Evolutionary conservation across 345 rosid genomes (phyloP).

Genomic region (Populus davidiana): DNA sequence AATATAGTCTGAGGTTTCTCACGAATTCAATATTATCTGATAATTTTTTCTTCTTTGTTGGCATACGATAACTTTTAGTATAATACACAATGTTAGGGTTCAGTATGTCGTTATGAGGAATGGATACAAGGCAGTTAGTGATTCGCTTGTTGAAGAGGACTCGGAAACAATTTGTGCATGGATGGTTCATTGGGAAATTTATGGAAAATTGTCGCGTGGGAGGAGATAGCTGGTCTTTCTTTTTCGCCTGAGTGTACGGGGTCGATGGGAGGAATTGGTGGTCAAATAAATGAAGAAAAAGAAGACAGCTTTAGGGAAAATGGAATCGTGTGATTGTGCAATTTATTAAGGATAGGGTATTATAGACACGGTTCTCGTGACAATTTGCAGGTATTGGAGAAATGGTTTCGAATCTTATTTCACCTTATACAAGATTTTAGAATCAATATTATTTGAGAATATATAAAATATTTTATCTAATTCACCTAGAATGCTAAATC

Average conservation of each 20-base stretch:
- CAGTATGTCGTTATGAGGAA: slow-evolving; percentile 2
- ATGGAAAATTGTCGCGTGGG: slow-evolving; percentile 78
- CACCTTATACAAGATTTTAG: no score
- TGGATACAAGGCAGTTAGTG: slow-evolving; percentile 30
- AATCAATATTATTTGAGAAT: no score
- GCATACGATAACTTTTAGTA: no score
- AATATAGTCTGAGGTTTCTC: no score
- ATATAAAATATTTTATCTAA: no score
- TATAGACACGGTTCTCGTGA: slow-evolving; percentile 20
- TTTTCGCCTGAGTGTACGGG: slow-evolving; percentile 61
- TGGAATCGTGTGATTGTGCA: slow-evolving; percentile 58
- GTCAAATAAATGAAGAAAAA: slow-evolving; percentile 47
- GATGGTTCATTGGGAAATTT: slow-evolving; percentile 41
- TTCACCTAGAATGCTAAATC: no score
- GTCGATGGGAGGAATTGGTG: slow-evolving; percentile 29
- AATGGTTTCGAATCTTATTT: slow-evolving; percentile 36
- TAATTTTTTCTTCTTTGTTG: no score
- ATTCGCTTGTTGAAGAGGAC: slow-evolving; percentile 39
- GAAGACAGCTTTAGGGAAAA: slow-evolving; percentile 68
- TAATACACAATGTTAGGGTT: no score
- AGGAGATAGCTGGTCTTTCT: slow-evolving; percentile 53
- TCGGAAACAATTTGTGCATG: slow-evolving; percentile 44
- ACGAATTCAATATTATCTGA: no score
- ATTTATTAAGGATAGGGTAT: slow-evolving; percentile 58
- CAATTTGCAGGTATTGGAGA: slow-evolving; percentile 30